Percentiles rank a stretch among this genome's conserved stretches.
Conservation (phyloP, 768 basidiomycete genomes). For the Agaricus blazei region DNA sequence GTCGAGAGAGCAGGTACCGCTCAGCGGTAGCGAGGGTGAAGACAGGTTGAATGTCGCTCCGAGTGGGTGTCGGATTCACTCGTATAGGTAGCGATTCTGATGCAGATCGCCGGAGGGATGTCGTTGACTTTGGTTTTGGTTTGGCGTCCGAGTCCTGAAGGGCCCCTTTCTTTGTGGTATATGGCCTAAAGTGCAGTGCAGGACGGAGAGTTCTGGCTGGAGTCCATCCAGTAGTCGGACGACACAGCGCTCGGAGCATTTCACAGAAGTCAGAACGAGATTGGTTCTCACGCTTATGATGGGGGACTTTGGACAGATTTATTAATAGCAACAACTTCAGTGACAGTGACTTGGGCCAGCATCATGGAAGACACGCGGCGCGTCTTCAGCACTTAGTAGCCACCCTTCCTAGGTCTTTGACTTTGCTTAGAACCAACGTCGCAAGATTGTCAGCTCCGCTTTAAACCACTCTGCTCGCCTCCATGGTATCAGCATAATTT, state of each 20-base stretch:
- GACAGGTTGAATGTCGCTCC: conserved; percentile 72
- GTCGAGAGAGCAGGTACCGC: conserved; percentile 63
- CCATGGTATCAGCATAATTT: not conserved
- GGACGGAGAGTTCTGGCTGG: not conserved
- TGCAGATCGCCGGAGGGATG: conserved; percentile 77
- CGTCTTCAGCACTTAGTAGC: no score
- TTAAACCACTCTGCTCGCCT: not conserved
- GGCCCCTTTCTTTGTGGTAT: not conserved
- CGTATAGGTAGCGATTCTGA: conserved; percentile 84
- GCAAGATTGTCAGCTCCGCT: not conserved
- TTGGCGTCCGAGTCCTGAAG: conserved; percentile 33
- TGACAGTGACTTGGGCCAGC: no score
- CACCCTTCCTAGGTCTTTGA: no score
- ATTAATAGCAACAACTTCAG: no score
- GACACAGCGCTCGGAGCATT: no score
- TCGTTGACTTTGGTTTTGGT: conserved; percentile 77
- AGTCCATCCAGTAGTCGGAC: no score
- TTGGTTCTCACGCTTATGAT: no score
- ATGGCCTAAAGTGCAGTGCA: not conserved
- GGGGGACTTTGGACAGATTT: no score
- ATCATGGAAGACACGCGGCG: no score
- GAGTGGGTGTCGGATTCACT: conserved; percentile 80
- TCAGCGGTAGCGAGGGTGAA: conserved; percentile 87
- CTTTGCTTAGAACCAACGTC: not conserved
- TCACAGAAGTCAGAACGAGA: no score